phyloP scores from a whole-genome alignment of 352 stramenopile species.

The Phytopythium kandeliae region DNA sequence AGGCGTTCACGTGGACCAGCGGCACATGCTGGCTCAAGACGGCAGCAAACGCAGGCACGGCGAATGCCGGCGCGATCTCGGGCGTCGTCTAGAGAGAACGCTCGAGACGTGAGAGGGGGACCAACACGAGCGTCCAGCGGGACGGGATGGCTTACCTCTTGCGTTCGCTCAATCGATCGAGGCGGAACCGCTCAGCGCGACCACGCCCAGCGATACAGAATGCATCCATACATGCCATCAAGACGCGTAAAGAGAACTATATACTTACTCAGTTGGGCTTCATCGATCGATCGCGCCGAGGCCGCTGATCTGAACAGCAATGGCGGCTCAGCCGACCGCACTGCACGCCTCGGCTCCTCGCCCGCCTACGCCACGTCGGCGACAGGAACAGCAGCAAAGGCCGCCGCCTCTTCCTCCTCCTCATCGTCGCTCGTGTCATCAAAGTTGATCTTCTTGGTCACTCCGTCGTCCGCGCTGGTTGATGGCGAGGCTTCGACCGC shows the following conservation, averaged over 20 bases:
- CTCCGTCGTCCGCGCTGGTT: constrained; percentile 10
- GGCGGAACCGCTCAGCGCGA: neutral
- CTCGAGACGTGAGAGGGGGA: neutral
- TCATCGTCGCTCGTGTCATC: constrained; percentile 26
- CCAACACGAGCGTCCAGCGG: no score
- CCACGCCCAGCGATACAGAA: neutral
- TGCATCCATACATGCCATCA: neutral
- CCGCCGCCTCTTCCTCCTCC: constrained; percentile 13
- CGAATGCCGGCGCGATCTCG: constrained; percentile 17
- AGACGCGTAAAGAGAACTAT: neutral
- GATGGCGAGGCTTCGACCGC: neutral
- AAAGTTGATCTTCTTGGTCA: constrained; percentile 34
- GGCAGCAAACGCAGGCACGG: constrained; percentile 7
- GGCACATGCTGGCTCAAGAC: constrained; percentile 62
- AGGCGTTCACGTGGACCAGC: constrained; percentile 47
- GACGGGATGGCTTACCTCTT: neutral
- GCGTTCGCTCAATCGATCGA: neutral
- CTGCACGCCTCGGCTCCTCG: neutral
- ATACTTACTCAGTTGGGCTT: neutral
- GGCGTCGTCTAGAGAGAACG: constrained; percentile 11
- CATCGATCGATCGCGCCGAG: neutral
- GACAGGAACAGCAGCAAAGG: neutral
- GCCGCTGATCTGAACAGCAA: neutral
- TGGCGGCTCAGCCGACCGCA: neutral
- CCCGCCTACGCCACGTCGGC: neutral